A percentile compares a stretch with the other conserved stretches of the same genome.
These are phyloP conservation scores for Nicotiana attenuata DNA, from an alignment of 257 asterid species.

Conservation along the genomic window DNA sequence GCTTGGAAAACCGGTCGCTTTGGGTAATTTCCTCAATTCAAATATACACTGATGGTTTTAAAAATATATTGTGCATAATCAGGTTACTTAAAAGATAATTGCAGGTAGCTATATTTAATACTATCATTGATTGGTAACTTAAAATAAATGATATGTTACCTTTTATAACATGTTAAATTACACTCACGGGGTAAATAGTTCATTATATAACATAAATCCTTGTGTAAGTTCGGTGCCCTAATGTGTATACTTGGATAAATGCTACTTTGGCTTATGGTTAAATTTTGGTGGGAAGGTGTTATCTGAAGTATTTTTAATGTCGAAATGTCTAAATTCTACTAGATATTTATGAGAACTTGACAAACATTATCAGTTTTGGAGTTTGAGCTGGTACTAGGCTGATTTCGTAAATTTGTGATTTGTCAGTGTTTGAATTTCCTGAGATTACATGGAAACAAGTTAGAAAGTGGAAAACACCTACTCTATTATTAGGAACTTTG, in stretches of 20 bases:
- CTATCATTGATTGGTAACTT: too few species aligned
- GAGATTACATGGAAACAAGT: neutral
- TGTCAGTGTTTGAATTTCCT: neutral
- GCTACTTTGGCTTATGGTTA: neutral
- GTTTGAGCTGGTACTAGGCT: conserved; percentile 1
- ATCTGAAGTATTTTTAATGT: neutral
- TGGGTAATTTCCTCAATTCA: conserved; percentile 46
- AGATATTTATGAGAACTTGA: neutral
- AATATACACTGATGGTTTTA: too few species aligned
- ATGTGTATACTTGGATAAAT: neutral
- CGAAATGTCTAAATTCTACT: neutral
- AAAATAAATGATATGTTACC: too few species aligned
- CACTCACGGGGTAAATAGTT: too few species aligned
- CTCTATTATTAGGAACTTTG: neutral
- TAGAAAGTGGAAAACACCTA: neutral
- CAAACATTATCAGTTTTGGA: neutral
- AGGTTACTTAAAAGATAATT: too few species aligned
- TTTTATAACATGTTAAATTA: too few species aligned
- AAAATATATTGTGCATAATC: too few species aligned
- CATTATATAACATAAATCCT: too few species aligned
- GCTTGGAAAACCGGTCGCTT: conserved; percentile 95
- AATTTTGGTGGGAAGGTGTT: neutral
- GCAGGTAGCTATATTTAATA: too few species aligned
- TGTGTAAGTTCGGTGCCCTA: neutral
- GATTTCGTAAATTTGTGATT: conserved; percentile 1